Base-by-base conservation (phyloP, 2,329 filamentous ascomycete species). In the Whalleya microplaca region DNA sequence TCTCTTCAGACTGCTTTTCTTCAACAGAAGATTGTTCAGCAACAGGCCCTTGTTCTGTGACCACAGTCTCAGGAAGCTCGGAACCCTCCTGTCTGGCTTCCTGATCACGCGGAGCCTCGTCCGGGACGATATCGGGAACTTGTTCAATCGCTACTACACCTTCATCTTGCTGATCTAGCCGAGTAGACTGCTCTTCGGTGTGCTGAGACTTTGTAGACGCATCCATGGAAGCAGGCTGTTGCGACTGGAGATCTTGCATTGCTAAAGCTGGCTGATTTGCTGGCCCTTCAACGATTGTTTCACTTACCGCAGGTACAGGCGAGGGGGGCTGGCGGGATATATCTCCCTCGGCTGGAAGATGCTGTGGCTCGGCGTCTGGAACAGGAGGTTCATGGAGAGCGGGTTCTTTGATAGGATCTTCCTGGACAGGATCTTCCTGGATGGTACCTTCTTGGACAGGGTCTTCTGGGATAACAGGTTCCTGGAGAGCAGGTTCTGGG, bases 11-110 rank as follows among this genome's bases (percentile, higher is more conserved):
- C 18, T 14, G 41, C 48, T 55, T 49, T 21, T 57, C 44, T 8
- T 48, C 43, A 21, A 29, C 41, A 46, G 48, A 9, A 40, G 56
- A 37, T 16, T 32, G 42, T 41, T 59, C 58, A 45, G 47, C 45
- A 41, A 51, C 16, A 20, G 41, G 51, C n/a, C 60, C 55, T 32
- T 51, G 41, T 44, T 63, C 58, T 21, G 29, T n/a, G 6, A 55
- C 29, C 14, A 50, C 10, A 37, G 44, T 53, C 45, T 56, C 40
- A 14, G 41, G 52, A 49, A 51, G 19, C 45, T 46, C 12, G 51
- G 45, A 27, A 27, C 4, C 41, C 50, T 45, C 21, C 48, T 58
- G 55, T 48, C 19, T 41, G 44, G 41, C 10, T 29, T 58, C 50
- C 41, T 49, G n/a, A 41, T 29, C 19, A 43, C 21, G 14, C 3